Evolutionary conservation across 331 rosid species (phyloP), one percentile per base, ranked within the genome.

Genomic region (Stylosanthes scabra): DNA sequence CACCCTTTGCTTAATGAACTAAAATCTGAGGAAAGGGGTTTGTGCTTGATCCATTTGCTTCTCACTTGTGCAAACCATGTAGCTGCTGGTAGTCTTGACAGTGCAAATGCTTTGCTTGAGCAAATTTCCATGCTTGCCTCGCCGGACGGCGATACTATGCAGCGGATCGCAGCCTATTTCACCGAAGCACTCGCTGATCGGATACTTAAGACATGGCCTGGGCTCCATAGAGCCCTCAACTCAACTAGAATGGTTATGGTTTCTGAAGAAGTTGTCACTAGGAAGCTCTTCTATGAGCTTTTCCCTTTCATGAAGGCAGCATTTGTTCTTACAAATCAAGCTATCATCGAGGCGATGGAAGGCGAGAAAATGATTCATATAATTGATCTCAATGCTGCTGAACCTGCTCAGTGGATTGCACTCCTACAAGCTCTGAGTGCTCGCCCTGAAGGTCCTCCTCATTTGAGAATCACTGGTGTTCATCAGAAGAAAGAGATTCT

Each of bases 331-430:
- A 74, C 98, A 4, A 88, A 90, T 77, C 97, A 93, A 71, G 96
- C 97, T 71, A 88, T 93, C 39, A 56, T 82, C 45, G 98, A 93
- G 71, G 91, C 98, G 63, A 87, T 93, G 91, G 92, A 90, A 71
- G 96, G 90, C 58, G 98, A 93, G 80, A 93, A 87, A 83, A 82
- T 90, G 91, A 87, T 90, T 75, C 98, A 93, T 65, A 70, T 93
- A 69, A 87, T 93, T 80, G 98, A 93, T 81, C 88, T 93, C 64
- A 85, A 88, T 84, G 93, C 96, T 39, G 77, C 88, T 60, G 97
- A 93, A 77, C 87, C 96, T 51, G 77, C 89, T 9, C 96, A 87
- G 55, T 93, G 98, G 98, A 83, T 88, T 72, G 89, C 97, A 1
- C 97, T 93, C 72, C 79, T 93, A 13, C 96, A 90, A 67, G 83